Evolutionary conservation across 441 rosid species (phyloP).

Genomic region (Caryocar brasiliense): DNA sequence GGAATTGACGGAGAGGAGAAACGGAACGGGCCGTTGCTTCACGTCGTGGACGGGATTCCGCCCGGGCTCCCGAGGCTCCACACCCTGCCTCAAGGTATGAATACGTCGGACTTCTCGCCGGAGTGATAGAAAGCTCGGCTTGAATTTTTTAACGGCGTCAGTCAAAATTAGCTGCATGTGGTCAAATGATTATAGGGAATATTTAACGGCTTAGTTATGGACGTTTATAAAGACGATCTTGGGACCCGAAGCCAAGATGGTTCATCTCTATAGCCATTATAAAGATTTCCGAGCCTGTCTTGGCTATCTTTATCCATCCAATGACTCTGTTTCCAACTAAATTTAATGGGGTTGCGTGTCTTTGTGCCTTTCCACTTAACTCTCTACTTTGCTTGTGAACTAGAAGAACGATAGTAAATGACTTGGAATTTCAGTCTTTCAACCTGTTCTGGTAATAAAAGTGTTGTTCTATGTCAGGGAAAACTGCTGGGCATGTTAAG

Average conservation of each 20-base stretch:
- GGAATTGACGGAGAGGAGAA: slow-evolving; percentile 48
- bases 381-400: background rate
- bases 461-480: slow-evolving; percentile 32
- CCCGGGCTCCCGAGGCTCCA: slow-evolving; percentile 77
- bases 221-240: background rate
- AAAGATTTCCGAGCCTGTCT: background rate
- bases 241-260: background rate
- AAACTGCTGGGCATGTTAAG: slow-evolving; percentile 52
- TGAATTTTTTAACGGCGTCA: background rate
- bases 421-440: background rate
- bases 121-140: slow-evolving; percentile 10
- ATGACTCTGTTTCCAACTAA: background rate
- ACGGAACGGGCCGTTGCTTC: slow-evolving; percentile 42
- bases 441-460: background rate
- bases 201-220: background rate
- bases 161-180: too few relatives aligned
- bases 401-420: background rate
- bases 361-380: background rate
- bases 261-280: too few relatives aligned
- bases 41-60: slow-evolving; percentile 77
- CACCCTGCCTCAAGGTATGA: slow-evolving; percentile 71
- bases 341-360: background rate
- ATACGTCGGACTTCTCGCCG: slow-evolving; percentile 11
- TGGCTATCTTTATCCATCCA: background rate
- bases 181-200: background rate